Base-by-base conservation (phyloP, 352 stramenopile species). In the Pythium scleroteichum region DNA sequence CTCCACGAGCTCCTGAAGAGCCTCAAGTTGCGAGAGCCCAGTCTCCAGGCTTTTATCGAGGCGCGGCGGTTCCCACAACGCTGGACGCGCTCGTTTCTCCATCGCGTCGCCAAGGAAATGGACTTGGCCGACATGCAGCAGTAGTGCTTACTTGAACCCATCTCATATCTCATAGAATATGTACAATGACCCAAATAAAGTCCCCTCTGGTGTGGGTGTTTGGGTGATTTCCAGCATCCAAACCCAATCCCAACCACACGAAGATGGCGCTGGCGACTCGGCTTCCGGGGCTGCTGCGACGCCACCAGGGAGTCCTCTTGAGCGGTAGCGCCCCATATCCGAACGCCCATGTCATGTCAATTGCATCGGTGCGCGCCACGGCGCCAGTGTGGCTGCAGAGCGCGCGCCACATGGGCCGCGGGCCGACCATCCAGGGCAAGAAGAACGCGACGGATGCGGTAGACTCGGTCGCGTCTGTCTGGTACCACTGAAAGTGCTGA, bases 361-460 rank as follows among this genome's bases (percentile, higher is more conserved):
- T 58, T 40, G 52, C 35, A 40, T 47, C 22, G 3, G 38, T 64
- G 39, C 48, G 44, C 47, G 27, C 13, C 2, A 14, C 16, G 35
- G 38, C 40, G 51, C 32, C 59, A 17, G 59, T 80, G 22, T 82
- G 68, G 67, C 53, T 49, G 19, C 75, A 84, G 53, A 78, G 59
- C 38, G 73, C 82, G 62, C 79, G 84, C 27, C 80, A 72, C 66
- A 93, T 93, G 84, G 84, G 84, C 2, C 81, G 84, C n/a, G 81
- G 79, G 0, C 84, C 84, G 19, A 93, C 84, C n/a, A 88, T 93
- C 38, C 78, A 90, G 54, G 81, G 81, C 68, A 79, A 75, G 59
- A 93, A 93, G 69, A 93, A 89, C 68, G 79, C 81, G 16, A 89
- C 79, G 14, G 81, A 93, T 26, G 84, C 78, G 50, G 84, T 93